phyloP scores from a whole-genome alignment of 805 yeast species.

The Peterozyma toletana region DNA sequence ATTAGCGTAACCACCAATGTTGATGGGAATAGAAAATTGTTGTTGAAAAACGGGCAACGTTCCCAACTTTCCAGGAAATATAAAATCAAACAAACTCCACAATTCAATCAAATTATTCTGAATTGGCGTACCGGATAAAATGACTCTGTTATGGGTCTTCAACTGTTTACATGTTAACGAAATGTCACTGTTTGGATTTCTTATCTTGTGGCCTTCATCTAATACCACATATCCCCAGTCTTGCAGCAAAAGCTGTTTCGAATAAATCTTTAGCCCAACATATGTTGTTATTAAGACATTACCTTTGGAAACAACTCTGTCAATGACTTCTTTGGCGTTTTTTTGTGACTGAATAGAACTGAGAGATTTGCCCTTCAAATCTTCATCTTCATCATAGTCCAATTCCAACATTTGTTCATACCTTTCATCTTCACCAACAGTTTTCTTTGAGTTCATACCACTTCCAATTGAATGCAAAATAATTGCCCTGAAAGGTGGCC shows the following conservation, averaged over 20 bases:
- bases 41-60: conserved; percentile 91
- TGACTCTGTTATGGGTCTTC: conserved; percentile 77
- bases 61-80: conserved; percentile 91
- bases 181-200: conserved; percentile 89
- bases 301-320: conserved; percentile 58
- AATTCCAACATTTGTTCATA: conserved; percentile 40
- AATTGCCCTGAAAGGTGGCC: conserved; percentile 89
- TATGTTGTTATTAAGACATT: conserved; percentile 89
- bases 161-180: conserved; percentile 80
- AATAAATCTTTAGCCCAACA: conserved; percentile 71
- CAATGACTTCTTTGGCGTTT: conserved; percentile 34
- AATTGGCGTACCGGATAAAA: conserved; percentile 93
- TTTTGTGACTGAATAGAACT: conserved; percentile 20
- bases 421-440: conserved; percentile 33
- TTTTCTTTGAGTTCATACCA: conserved; percentile 50
- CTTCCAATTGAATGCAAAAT: conserved; percentile 89
- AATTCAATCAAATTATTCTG: conserved; percentile 88
- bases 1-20: conserved; percentile 97
- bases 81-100: conserved; percentile 94
- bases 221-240: conserved; percentile 87
- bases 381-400: conserved; percentile 36
- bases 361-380: conserved; percentile 18
- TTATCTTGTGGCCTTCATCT: conserved; percentile 95
- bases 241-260: conserved; percentile 52
- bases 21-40: conserved; percentile 89